Percentiles rank a stretch among this genome's conserved stretches.
These are phyloP conservation scores for Saccharomycopsis malanga DNA, from an alignment of 805 yeast species.

Conservation along the genomic window DNA sequence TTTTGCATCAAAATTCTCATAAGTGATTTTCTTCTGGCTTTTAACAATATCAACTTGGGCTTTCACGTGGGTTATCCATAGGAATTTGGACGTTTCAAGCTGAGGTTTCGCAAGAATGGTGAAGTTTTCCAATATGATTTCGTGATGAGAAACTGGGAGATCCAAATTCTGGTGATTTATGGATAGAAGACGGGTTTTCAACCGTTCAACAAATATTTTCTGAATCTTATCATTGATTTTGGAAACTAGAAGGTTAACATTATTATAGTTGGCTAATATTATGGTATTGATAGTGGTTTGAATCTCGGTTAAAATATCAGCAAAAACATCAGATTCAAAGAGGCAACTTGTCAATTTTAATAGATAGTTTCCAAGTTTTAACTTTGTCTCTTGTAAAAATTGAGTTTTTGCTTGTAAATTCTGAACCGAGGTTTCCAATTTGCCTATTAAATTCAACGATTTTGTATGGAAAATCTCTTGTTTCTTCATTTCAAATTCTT, in stretches of 20 bases:
- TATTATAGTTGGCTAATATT: constrained; percentile 32
- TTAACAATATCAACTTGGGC: constrained; percentile 23
- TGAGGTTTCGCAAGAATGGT: constrained; percentile 36
- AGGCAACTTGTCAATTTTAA: constrained; percentile 26
- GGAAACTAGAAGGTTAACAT: constrained; percentile 29
- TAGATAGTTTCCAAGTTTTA: constrained; percentile 24
- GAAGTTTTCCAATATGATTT: constrained; percentile 33
- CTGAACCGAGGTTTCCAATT: constrained; percentile 30
- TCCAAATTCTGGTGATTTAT: constrained; percentile 5
- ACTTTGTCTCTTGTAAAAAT: constrained; percentile 28
- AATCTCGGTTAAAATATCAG: constrained; percentile 24
- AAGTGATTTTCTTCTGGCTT: constrained; percentile 26
- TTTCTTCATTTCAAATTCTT: constrained; percentile 37
- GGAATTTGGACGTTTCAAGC: constrained; percentile 32
- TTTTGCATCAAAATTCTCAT: constrained; percentile 24
- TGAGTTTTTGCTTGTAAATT: constrained; percentile 29
- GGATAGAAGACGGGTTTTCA: neutral
- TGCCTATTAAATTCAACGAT: constrained; percentile 28
- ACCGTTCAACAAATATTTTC: constrained; percentile 28
- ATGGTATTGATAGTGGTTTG: constrained; percentile 34
- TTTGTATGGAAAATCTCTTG: constrained; percentile 28
- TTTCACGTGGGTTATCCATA: constrained; percentile 27
- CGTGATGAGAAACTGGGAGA: constrained; percentile 27
- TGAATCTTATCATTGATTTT: constrained; percentile 31
- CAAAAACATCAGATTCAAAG: constrained; percentile 25